phyloP scores from a whole-genome alignment of 768 basidiomycete species.

The Boletus subcaerulescens region DNA sequence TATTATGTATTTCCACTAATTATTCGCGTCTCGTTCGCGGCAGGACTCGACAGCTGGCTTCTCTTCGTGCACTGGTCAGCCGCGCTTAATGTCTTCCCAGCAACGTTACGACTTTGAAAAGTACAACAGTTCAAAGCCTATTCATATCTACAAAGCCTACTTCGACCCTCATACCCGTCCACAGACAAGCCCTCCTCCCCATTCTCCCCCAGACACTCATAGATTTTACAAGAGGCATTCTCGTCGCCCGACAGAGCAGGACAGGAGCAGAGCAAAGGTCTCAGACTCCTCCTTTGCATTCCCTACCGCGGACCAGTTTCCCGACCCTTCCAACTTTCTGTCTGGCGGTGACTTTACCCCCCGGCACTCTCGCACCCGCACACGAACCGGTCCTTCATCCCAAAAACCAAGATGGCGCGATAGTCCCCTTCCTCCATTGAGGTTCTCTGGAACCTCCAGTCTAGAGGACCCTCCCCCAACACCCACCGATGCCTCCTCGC shows the following conservation, averaged over 20 bases:
- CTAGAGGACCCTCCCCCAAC: conserved; percentile 76
- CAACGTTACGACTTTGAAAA: background rate
- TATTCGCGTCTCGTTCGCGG: too few species aligned
- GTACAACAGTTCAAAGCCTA: background rate
- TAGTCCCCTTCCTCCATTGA: conserved; percentile 48
- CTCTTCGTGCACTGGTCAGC: too few species aligned
- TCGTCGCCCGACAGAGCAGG: conserved; percentile 24
- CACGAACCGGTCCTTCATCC: conserved; percentile 56
- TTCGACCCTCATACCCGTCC: conserved; percentile 19
- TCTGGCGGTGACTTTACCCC: conserved; percentile 32
- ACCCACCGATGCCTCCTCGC: conserved; percentile 46
- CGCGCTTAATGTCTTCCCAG: background rate
- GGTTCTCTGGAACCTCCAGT: conserved; percentile 68
- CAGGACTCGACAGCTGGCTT: too few species aligned
- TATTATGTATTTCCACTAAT: too few species aligned
- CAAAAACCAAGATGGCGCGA: conserved; percentile 41
- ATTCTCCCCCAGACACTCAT: conserved; percentile 15
- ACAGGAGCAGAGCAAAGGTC: conserved; percentile 26
- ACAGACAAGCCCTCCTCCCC: conserved; percentile 33
- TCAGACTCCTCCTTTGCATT: conserved; percentile 27
- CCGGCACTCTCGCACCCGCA: conserved; percentile 47
- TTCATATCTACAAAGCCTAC: background rate
- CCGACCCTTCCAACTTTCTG: conserved; percentile 26
- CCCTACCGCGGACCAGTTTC: conserved; percentile 25
- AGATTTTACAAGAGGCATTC: conserved; percentile 21